Evolutionary conservation across 225 moss, liverwort and hornwort genomes (phyloP).

Genomic region (Pseudoscleropodium purum): DNA sequence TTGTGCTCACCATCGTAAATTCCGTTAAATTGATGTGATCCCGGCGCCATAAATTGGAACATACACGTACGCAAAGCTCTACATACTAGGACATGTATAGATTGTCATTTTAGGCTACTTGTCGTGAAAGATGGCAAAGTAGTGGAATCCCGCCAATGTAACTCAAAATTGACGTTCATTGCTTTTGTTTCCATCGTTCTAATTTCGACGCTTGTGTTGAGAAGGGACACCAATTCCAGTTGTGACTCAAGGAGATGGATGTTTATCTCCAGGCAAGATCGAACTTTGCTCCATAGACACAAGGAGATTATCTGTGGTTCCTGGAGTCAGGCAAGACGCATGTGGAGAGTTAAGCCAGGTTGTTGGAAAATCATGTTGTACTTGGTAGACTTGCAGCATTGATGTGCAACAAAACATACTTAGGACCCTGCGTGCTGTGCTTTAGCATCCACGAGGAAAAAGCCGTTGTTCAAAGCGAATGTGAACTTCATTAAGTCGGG

Average conservation of each 20-base stretch:
- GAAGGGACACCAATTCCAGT: neutral
- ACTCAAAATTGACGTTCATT: neutral
- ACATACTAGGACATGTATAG: neutral
- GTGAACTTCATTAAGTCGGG: neutral
- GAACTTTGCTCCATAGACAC: neutral
- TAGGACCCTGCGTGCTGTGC: neutral
- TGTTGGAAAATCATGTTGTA: neutral
- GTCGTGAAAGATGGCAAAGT: neutral
- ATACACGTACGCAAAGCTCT: neutral
- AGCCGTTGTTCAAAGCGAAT: neutral
- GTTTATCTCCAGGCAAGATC: neutral
- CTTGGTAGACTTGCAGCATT: neutral
- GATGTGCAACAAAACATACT: neutral
- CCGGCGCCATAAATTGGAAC: neutral
- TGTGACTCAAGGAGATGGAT: neutral
- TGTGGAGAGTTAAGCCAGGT: neutral
- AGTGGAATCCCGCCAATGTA: neutral
- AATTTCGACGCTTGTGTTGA: neutral
- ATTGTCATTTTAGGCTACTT: neutral
- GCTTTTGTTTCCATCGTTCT: neutral
- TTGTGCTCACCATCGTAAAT: neutral
- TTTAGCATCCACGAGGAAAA: neutral
- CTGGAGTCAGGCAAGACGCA: neutral
- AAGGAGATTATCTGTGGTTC: neutral
- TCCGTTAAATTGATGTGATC: neutral